Percentiles rank a stretch among this genome's conserved stretches.
These are phyloP conservation scores for Kodamaea fungicola DNA, from an alignment of 1,139 yeast species.

Conservation along the genomic window DNA sequence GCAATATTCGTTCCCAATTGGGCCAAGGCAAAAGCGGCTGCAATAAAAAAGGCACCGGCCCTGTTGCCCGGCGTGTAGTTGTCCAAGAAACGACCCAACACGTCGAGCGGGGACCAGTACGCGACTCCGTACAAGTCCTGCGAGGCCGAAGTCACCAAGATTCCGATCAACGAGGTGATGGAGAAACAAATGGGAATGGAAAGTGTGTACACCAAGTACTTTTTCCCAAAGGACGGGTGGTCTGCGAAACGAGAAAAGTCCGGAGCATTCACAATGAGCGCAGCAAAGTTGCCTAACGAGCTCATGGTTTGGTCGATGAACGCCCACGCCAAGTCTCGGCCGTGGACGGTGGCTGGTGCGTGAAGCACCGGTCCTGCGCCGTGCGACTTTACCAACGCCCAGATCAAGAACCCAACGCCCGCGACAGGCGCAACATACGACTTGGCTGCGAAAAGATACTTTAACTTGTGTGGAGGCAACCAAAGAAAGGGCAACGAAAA, in stretches of 20 bases:
- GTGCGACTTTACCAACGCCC: constrained; percentile 75
- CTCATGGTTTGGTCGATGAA: constrained; percentile 77
- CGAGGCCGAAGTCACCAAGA: constrained; percentile 81
- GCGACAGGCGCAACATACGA: constrained; percentile 77
- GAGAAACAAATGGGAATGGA: constrained; percentile 78
- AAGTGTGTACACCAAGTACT: constrained; percentile 45
- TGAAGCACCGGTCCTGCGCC: constrained; percentile 70
- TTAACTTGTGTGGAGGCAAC: constrained; percentile 76
- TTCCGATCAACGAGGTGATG: constrained; percentile 80
- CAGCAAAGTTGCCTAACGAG: constrained; percentile 80
- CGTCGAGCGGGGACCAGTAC: constrained; percentile 85
- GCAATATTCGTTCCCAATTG: constrained; percentile 91
- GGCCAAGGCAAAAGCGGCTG: constrained; percentile 75
- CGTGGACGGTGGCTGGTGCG: constrained; percentile 46
- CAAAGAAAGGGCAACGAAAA: constrained; percentile 73
- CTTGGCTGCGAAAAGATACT: constrained; percentile 79
- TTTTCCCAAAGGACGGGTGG: constrained; percentile 38
- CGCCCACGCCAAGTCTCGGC: constrained; percentile 75
- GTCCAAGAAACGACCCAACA: constrained; percentile 62
- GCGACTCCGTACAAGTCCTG: constrained; percentile 63
- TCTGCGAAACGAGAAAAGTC: constrained; percentile 85
- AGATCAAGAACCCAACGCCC: constrained; percentile 71
- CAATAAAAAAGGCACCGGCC: constrained; percentile 85
- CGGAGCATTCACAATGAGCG: constrained; percentile 82
- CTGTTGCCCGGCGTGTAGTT: constrained; percentile 56